Conservation (phyloP, 768 basidiomycete genomes). For the Cyclocybe aegerita region DNA sequence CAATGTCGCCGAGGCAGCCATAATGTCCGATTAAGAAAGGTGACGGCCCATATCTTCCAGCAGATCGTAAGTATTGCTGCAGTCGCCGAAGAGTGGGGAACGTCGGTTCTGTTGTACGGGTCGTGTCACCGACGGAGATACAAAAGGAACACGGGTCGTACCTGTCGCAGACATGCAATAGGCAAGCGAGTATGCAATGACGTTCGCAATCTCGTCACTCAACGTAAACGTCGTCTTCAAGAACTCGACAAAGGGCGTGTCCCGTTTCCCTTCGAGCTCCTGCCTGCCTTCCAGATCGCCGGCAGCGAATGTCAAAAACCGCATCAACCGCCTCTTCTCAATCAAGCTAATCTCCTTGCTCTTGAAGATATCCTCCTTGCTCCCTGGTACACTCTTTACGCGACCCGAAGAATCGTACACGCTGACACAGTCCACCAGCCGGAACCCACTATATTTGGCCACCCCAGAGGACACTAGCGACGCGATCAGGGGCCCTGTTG, state of each 20-base stretch:
- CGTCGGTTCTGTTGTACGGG: constrained; percentile 54
- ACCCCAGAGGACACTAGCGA: constrained; percentile 82
- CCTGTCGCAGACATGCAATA: constrained; percentile 62
- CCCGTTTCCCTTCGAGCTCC: constrained; percentile 56
- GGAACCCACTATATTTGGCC: constrained; percentile 88
- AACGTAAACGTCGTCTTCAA: constrained; percentile 66
- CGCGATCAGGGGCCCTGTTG: constrained; percentile 75
- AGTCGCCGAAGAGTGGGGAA: constrained; percentile 67
- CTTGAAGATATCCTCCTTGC: constrained; percentile 94
- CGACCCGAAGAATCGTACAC: constrained; percentile 50
- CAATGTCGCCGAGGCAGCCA: constrained; percentile 88
- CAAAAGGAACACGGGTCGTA: constrained; percentile 26
- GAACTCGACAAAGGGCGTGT: constrained; percentile 60
- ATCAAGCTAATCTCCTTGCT: constrained; percentile 71
- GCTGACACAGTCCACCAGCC: constrained; percentile 70
- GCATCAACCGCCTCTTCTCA: constrained; percentile 91
- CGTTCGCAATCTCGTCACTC: constrained; percentile 50
- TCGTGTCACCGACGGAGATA: background rate
- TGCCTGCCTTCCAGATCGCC: constrained; percentile 68
- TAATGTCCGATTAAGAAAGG: constrained; percentile 95
- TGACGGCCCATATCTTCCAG: constrained; percentile 78
- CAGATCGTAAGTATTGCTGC: constrained; percentile 70
- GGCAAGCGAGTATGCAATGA: constrained; percentile 78
- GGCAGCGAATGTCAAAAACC: constrained; percentile 81
- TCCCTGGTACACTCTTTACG: constrained; percentile 74